These are phyloP conservation scores for Candida boidinii DNA, from an alignment of 805 yeast genomes.

Conservation along the genomic window DNA sequence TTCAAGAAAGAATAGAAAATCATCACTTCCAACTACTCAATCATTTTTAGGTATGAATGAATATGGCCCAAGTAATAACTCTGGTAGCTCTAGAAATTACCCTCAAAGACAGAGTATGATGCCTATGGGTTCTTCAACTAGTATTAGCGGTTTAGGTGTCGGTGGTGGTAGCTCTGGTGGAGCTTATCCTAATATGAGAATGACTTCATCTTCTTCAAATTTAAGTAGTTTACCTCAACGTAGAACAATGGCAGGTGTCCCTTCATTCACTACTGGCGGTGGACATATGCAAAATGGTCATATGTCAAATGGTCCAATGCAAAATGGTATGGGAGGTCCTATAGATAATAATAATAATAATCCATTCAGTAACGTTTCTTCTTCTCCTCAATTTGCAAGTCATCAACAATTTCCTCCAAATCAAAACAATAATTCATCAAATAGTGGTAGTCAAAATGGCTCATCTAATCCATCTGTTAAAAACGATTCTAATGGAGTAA, in stretches of 20 bases:
- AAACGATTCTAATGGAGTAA: constrained; percentile 1
- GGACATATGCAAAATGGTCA: neutral
- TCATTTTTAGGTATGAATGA: constrained; percentile 18
- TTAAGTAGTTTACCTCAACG: neutral
- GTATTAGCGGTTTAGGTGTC: constrained; percentile 13
- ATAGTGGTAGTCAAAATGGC: constrained; percentile 1
- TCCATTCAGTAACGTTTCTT: constrained; percentile 3
- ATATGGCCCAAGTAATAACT: constrained; percentile 2
- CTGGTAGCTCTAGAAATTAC: constrained; percentile 19
- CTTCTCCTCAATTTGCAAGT: neutral
- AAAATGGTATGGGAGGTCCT: neutral
- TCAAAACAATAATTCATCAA: too few relatives aligned
- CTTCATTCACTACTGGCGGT: neutral
- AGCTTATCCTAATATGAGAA: constrained; percentile 9
- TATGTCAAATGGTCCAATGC: constrained; percentile 1
- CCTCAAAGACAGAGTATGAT: constrained; percentile 21
- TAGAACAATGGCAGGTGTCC: neutral
- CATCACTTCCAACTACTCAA: too few relatives aligned
- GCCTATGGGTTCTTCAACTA: constrained; percentile 13
- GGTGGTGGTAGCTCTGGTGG: constrained; percentile 6
- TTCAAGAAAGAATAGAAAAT: constrained; percentile 37
- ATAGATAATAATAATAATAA: constrained; percentile 5
- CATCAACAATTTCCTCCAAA: neutral
- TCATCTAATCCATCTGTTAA: constrained; percentile 2
- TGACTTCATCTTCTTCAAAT: constrained; percentile 4